Evolutionary conservation across 1,284 basidiomycete species (phyloP).

Genomic region (Neolentinus lepideus): DNA sequence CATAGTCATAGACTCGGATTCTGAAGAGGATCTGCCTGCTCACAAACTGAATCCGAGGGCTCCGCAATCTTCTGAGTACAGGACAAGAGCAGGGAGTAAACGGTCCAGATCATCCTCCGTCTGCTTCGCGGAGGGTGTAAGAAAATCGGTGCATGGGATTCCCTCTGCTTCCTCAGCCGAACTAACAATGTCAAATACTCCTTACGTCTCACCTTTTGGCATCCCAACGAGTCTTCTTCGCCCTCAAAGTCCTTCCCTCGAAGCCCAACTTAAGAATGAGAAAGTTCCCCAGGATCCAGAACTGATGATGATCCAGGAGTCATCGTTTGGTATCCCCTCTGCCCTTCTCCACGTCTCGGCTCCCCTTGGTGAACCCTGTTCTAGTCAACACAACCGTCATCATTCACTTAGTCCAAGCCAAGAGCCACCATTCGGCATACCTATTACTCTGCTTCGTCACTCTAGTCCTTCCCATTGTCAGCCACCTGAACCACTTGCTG

Average conservation of each 20-base stretch:
- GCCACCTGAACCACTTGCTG: too few species aligned
- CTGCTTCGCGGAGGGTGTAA: not conserved
- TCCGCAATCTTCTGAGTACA: not conserved
- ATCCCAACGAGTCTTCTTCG: not conserved
- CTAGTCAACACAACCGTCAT: too few species aligned
- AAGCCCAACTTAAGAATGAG: too few species aligned
- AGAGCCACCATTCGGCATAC: too few species aligned
- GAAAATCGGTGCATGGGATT: not conserved
- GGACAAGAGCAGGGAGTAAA: not conserved
- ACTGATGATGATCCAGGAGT: too few species aligned
- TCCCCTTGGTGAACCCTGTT: too few species aligned
- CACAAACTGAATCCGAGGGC: constrained; percentile 6
- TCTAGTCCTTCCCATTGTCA: too few species aligned
- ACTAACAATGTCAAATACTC: not conserved
- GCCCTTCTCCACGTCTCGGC: too few species aligned
- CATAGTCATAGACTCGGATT: constrained; percentile 45
- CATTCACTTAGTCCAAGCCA: too few species aligned
- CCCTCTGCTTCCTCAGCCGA: not conserved
- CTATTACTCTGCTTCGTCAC: too few species aligned
- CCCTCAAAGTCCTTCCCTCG: not conserved
- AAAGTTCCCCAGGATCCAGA: too few species aligned
- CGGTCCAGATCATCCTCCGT: not conserved
- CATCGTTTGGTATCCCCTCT: too few species aligned
- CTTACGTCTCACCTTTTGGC: not conserved
- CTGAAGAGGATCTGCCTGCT: constrained; percentile 33